A percentile compares a stretch with the other conserved stretches of the same genome.
Evolutionary conservation across 495 filamentous ascomycete genomes (phyloP).

Genomic region (Penicillium fimorum): DNA sequence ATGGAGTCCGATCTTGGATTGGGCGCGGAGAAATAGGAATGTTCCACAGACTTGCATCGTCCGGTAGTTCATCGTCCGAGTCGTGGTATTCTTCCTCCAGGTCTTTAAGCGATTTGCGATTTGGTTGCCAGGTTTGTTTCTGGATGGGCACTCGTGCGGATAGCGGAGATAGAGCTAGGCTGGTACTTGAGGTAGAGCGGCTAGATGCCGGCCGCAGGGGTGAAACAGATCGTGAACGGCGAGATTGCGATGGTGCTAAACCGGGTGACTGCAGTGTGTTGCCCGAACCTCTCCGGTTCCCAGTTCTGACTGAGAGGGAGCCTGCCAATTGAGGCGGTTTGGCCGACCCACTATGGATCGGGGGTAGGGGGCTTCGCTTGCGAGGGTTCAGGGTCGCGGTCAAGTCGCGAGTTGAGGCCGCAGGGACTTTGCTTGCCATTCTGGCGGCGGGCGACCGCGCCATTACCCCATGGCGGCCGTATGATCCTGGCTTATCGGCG

Average conservation of each 20-base stretch:
- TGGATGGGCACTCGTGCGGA: constrained; percentile 29
- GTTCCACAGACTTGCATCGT: constrained; percentile 88
- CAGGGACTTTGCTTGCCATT: constrained; percentile 33
- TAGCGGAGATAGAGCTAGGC: constrained; percentile 41
- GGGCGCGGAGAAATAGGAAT: constrained; percentile 92
- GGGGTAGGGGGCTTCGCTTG: constrained; percentile 43
- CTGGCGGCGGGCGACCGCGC: constrained; percentile 35
- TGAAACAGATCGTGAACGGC: constrained; percentile 42
- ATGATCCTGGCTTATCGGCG: constrained; percentile 28
- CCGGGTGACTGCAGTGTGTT: constrained; percentile 25
- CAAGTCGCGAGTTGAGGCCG: constrained; percentile 43
- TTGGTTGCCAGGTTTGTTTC: constrained; percentile 66
- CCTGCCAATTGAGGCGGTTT: constrained; percentile 22
- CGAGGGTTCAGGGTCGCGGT: constrained; percentile 41
- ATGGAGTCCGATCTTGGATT: constrained; percentile 58
- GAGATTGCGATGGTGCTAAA: constrained; percentile 29
- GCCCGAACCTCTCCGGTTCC: constrained; percentile 27
- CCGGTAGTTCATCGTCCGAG: constrained; percentile 87
- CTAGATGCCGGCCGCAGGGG: constrained; percentile 36
- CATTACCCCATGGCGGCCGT: constrained; percentile 30
- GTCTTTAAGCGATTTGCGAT: constrained; percentile 73
- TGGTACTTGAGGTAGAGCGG: constrained; percentile 34
- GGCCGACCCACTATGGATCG: constrained; percentile 31
- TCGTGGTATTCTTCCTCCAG: constrained; percentile 86
- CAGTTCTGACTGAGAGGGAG: constrained; percentile 23